phyloP scores from a whole-genome alignment of 257 asterid genomes.

The Striga asiatica region DNA sequence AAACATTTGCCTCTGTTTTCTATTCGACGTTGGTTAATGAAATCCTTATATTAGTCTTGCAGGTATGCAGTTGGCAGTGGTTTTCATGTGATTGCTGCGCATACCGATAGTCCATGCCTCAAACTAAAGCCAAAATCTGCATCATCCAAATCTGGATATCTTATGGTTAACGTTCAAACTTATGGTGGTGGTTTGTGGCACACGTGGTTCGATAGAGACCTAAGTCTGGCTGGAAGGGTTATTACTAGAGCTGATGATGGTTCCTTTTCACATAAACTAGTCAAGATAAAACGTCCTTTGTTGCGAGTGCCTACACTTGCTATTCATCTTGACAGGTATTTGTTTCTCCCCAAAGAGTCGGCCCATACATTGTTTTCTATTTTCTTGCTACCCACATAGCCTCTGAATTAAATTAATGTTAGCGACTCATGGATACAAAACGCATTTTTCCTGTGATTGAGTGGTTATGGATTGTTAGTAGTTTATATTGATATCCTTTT shows the following conservation, averaged over 20 bases:
- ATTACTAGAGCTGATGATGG: conserved; percentile 73
- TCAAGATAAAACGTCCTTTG: conserved; percentile 76
- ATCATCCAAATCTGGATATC: conserved; percentile 77
- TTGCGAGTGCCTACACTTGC: conserved; percentile 95
- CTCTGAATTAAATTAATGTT: conserved; percentile 2
- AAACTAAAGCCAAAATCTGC: conserved; percentile 95
- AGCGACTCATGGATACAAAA: background rate
- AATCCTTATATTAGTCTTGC: conserved; percentile 33
- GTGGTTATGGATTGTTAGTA: conserved; percentile 3
- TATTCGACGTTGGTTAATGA: conserved; percentile 14
- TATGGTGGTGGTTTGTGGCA: conserved; percentile 99
- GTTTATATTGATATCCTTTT: background rate
- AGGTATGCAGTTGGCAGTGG: conserved; percentile 85
- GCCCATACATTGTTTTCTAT: conserved; percentile 6
- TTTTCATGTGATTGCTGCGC: conserved; percentile 94
- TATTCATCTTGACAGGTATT: conserved; percentile 87
- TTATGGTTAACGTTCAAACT: conserved; percentile 86
- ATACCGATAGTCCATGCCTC: conserved; percentile 96
- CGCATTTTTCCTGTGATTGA: background rate
- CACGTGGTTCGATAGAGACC: conserved; percentile 96
- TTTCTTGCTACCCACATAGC: background rate
- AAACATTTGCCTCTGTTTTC: background rate
- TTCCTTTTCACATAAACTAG: conserved; percentile 79
- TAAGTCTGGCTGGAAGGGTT: conserved; percentile 94
- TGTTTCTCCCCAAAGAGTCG: conserved; percentile 2